phyloP scores from a whole-genome alignment of 2,329 filamentous ascomycete species.

The Pestalotiopsis sp. region DNA sequence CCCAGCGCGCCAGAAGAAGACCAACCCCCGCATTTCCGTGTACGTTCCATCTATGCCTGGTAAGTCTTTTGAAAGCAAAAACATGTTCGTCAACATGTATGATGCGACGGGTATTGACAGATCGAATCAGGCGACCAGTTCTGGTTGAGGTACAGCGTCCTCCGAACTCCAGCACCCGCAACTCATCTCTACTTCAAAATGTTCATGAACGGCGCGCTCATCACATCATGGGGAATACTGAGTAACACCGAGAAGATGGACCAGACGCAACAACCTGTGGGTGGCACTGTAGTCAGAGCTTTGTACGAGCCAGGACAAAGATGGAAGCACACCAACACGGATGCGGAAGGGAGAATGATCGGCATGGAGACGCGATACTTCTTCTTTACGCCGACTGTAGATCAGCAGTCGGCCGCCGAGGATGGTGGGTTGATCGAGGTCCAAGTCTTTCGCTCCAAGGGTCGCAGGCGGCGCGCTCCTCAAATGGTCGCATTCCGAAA shows the following conservation, averaged over 20 bases:
- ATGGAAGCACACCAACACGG: slow-evolving; percentile 42
- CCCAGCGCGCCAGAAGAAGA: slow-evolving; percentile 33
- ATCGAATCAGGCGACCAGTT: slow-evolving; percentile 50
- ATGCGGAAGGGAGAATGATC: slow-evolving; percentile 32
- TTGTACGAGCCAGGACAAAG: slow-evolving; percentile 50
- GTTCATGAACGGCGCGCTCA: slow-evolving; percentile 53
- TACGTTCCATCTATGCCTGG: slow-evolving; percentile 60
- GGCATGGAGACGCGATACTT: slow-evolving; percentile 55
- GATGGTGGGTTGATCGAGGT: slow-evolving; percentile 61
- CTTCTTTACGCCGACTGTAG: slow-evolving; percentile 44
- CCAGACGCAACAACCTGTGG: slow-evolving; percentile 21
- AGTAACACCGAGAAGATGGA: not conserved
- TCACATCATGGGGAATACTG: slow-evolving; percentile 54
- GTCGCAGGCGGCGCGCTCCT: slow-evolving; percentile 44
- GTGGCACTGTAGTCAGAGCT: slow-evolving; percentile 45
- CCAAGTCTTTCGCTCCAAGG: slow-evolving; percentile 53
- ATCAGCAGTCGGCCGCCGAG: slow-evolving; percentile 43
- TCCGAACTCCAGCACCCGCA: slow-evolving; percentile 33
- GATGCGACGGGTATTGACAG: not conserved
- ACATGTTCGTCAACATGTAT: not conserved
- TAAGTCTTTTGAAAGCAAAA: slow-evolving; percentile 27
- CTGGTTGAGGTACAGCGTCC: slow-evolving; percentile 51
- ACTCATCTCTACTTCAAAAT: slow-evolving; percentile 57
- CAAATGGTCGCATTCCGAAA: slow-evolving; percentile 45
- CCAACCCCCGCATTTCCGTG: slow-evolving; percentile 50